Evolutionary conservation across 1,284 basidiomycete genomes (phyloP), one percentile per base, ranked within the genome.

Genomic region (Leucoagaricus sp.): DNA sequence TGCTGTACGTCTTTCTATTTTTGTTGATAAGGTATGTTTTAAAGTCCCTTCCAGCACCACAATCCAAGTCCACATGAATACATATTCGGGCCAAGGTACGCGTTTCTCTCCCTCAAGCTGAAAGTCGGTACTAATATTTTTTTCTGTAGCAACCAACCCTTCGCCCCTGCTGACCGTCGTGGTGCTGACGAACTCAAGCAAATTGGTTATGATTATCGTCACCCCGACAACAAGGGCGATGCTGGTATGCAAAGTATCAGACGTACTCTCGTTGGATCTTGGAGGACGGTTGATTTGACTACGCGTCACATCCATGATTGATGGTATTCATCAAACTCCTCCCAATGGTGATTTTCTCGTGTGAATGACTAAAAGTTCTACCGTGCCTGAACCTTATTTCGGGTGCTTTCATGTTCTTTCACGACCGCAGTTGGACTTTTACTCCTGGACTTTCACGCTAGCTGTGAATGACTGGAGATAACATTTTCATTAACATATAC

Each of bases 91-190:
- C 53, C 36, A 12, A 55, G n/a, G 36, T 64, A 67, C 68, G 49
- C 29, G 64, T 49, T 23, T 8, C 15, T 17, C 29, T 33, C 5
- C 4, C 5, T 12, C 13, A n/a, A n/a, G 38, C 2, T 31, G 19
- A 10, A 6, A n/a, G 21, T 31, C 29, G 31, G 13, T 23, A 6
- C 33, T 13, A 8, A 38, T 41, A 13, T 23, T 21, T 8, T 25
- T 25, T 28, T 15, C 50, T 28, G 28, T 40, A 72, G 72, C 62
- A 89, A 88, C 66, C 79, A 84, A 69, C 86, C 86, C 0, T 85
- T 89, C 70, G 82, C 83, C n/a, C 86, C 86, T 3, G 73, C 73
- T 12, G 86, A 88, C 65, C 73, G 75, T 25, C 81, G 85, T 47
- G 79, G 69, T 40, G 86, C 85, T 0, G 69, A 78, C 48, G 80